A percentile compares a stretch with the other conserved stretches of the same genome.
Evolutionary conservation across 495 filamentous ascomycete species (phyloP).

Genomic region (Chlorociboria aeruginascens): DNA sequence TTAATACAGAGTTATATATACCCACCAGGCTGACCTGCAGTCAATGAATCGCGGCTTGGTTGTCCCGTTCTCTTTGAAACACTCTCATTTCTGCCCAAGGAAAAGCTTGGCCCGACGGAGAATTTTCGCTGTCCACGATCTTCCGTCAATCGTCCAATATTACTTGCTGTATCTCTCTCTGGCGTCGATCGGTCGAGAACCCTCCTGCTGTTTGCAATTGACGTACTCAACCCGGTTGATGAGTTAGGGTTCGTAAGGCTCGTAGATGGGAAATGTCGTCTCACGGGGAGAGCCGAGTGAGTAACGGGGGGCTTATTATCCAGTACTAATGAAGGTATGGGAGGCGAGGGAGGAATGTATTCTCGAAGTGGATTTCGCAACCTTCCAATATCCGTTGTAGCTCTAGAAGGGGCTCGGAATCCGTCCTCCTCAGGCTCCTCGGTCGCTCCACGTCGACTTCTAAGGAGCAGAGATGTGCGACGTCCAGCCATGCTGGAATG

Average conservation of each 20-base stretch:
- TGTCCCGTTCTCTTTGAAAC: conserved; percentile 12
- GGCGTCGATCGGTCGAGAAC: conserved; percentile 34
- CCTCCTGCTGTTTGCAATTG: conserved; percentile 21
- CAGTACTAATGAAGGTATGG: background rate
- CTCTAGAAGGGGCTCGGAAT: conserved; percentile 42
- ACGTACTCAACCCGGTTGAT: conserved; percentile 5
- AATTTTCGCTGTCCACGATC: conserved; percentile 24
- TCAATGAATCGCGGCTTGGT: conserved; percentile 1
- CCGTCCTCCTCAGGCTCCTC: conserved; percentile 37
- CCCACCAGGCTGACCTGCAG: conserved; percentile 6
- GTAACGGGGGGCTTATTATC: conserved; percentile 3
- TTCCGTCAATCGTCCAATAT: conserved; percentile 28
- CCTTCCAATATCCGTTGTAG: conserved; percentile 42
- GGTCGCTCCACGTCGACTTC: conserved; percentile 31
- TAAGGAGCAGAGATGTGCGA: conserved; percentile 31
- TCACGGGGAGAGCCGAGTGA: conserved; percentile 17
- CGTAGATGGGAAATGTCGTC: conserved; percentile 16
- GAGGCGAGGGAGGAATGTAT: conserved; percentile 14
- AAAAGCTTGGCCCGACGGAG: conserved; percentile 12
- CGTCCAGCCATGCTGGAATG: conserved; percentile 23
- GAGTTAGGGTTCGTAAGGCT: conserved; percentile 10
- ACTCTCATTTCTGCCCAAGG: conserved; percentile 14
- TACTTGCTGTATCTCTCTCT: conserved; percentile 26
- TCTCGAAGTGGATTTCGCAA: conserved; percentile 12
- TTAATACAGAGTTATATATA: conserved; percentile 5